These are phyloP conservation scores for Bothriochloa decipiens DNA, from an alignment of 176 grass and related monocot species.

Conservation along the genomic window DNA sequence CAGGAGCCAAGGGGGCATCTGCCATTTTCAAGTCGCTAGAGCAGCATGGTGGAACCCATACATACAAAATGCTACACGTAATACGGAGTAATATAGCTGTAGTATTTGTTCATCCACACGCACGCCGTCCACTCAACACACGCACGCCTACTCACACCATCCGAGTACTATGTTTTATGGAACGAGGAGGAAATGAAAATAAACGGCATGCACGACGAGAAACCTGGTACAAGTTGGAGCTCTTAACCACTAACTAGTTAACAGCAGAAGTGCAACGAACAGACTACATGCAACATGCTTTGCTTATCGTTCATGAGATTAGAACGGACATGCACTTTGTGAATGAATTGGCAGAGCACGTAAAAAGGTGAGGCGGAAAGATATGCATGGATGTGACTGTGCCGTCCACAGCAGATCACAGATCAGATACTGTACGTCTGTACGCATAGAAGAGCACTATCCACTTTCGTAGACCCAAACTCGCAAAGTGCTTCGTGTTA, in stretches of 20 bases:
- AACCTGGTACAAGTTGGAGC: neutral
- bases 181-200: no score
- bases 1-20: neutral
- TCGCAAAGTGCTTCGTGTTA: neutral
- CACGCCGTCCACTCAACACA: no score
- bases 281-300: no score
- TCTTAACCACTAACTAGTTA: neutral
- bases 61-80: no score
- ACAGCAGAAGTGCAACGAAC: neutral
- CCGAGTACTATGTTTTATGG: no score
- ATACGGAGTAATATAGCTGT: no score
- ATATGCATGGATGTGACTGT: neutral
- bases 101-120: no score
- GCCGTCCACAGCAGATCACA: neutral
- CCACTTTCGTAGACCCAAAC: neutral
- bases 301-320: neutral
- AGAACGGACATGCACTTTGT: neutral
- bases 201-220: no score
- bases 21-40: neutral
- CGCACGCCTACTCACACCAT: no score
- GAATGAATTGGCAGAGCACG: neutral
- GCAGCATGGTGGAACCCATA: no score
- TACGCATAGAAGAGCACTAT: conserved; percentile 23
- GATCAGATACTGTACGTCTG: no score
- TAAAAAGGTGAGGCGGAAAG: neutral